These are phyloP conservation scores for Apiotrichum veenhuisii DNA, from an alignment of 1,284 basidiomycete species.

Conservation along the genomic window DNA sequence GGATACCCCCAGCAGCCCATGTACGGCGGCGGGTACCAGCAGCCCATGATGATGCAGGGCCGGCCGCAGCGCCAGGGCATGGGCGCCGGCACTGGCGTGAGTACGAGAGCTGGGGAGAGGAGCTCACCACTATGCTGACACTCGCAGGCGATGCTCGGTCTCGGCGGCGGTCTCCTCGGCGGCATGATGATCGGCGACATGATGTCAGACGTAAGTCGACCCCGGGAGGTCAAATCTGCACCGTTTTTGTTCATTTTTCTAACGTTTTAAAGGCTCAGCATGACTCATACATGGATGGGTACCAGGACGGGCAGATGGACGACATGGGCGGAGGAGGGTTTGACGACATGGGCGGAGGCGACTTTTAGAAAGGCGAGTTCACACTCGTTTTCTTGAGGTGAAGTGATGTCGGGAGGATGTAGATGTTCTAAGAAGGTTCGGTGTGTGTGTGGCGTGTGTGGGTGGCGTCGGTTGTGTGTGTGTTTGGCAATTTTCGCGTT, in stretches of 20 bases:
- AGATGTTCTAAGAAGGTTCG: background rate
- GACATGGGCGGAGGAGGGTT: conserved; percentile 31
- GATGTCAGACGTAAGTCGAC: conserved; percentile 35
- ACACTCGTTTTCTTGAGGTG: background rate
- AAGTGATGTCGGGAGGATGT: background rate
- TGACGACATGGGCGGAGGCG: conserved; percentile 28
- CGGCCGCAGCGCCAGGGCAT: conserved; percentile 31
- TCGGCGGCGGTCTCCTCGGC: conserved; percentile 46
- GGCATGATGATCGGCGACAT: conserved; percentile 48
- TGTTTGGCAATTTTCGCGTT: too few relatives aligned
- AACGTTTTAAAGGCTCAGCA: conserved; percentile 8
- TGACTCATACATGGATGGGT: conserved; percentile 39
- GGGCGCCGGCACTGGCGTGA: conserved; percentile 38
- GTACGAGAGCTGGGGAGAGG: conserved; percentile 1
- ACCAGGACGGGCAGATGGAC: conserved; percentile 28
- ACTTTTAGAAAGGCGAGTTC: conserved; percentile 18
- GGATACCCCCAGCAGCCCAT: conserved; percentile 8
- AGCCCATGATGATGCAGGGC: conserved; percentile 17
- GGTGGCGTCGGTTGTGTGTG: background rate
- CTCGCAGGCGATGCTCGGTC: conserved; percentile 31
- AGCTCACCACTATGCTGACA: background rate
- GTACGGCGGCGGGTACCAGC: conserved; percentile 18
- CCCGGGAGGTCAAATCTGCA: background rate
- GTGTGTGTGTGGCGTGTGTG: background rate
- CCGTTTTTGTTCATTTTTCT: background rate